Percentiles rank a stretch among this genome's conserved stretches.
Conservation (phyloP, 2,329 filamentous ascomycete species). For the Blastomyces gilchristii region DNA sequence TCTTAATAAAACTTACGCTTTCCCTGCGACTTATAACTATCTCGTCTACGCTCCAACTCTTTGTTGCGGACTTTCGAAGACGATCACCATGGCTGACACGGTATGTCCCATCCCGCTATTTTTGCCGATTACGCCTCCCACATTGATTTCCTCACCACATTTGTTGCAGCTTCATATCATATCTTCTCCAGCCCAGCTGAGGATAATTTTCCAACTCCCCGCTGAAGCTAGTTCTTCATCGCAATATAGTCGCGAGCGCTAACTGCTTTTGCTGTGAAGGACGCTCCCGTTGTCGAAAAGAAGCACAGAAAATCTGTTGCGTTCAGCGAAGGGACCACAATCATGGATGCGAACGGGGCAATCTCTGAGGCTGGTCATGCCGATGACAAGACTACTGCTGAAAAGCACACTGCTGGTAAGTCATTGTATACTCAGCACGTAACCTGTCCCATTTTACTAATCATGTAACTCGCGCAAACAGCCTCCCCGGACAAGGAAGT, state of each 20-base stretch:
- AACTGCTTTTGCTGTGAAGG: constrained; percentile 25
- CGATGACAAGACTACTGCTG: constrained; percentile 69
- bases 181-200: constrained; percentile 14
- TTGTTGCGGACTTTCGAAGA: not conserved
- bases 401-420: constrained; percentile 65
- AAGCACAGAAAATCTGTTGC: constrained; percentile 88
- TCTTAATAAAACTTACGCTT: not conserved
- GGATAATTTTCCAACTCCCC: constrained; percentile 14
- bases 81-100: constrained; percentile 32
- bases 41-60: not conserved
- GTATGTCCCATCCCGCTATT: constrained; percentile 36
- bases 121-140: constrained; percentile 15
- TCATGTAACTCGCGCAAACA: constrained; percentile 43
- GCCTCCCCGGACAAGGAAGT: constrained; percentile 44
- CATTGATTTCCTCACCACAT: constrained; percentile 18
- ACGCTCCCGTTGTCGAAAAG: constrained; percentile 23
- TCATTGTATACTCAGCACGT: not conserved
- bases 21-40: not conserved
- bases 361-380: constrained; percentile 62
- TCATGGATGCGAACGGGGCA: constrained; percentile 82
- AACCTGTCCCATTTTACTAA: constrained; percentile 27
- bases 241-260: constrained; percentile 14
- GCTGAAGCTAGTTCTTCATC: not conserved
- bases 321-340: constrained; percentile 76
- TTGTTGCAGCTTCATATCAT: not conserved